A percentile compares a stretch with the other conserved stretches of the same genome.
phyloP scores from a whole-genome alignment of 192 early-diverging fungal species.

The Entomortierella chlamydospora region DNA sequence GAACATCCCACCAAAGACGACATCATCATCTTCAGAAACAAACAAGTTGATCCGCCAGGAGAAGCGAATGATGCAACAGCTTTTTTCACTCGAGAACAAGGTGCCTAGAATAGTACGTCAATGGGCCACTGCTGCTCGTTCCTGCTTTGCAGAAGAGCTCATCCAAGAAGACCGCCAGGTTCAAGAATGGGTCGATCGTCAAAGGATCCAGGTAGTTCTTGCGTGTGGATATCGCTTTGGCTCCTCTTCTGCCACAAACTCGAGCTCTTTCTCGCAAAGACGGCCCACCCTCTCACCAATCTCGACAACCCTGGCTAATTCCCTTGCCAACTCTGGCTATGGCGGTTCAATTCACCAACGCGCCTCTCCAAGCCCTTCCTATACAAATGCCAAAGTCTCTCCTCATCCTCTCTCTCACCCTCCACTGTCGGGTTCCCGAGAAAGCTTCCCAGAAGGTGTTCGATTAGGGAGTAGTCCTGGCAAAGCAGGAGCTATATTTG shows the following conservation, averaged over 20 bases:
- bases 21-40: neutral
- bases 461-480: neutral
- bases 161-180: constrained; percentile 27
- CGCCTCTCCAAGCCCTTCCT: neutral
- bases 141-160: constrained; percentile 37
- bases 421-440: constrained; percentile 1
- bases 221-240: constrained; percentile 9
- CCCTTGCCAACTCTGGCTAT: neutral
- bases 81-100: constrained; percentile 48
- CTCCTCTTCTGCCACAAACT: neutral
- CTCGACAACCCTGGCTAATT: constrained; percentile 9
- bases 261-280: neutral
- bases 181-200: constrained; percentile 49
- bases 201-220: constrained; percentile 37
- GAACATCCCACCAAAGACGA: neutral
- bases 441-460: constrained; percentile 23
- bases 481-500: neutral
- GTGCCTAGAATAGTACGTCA: constrained; percentile 40
- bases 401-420: neutral
- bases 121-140: constrained; percentile 32
- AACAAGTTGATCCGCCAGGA: constrained; percentile 15
- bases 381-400: neutral
- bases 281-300: constrained; percentile 10
- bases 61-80: constrained; percentile 42
- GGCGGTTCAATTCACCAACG: neutral